Base-by-base conservation (phyloP, 2,329 filamentous ascomycete species). In the Thelonectria rubi region DNA sequence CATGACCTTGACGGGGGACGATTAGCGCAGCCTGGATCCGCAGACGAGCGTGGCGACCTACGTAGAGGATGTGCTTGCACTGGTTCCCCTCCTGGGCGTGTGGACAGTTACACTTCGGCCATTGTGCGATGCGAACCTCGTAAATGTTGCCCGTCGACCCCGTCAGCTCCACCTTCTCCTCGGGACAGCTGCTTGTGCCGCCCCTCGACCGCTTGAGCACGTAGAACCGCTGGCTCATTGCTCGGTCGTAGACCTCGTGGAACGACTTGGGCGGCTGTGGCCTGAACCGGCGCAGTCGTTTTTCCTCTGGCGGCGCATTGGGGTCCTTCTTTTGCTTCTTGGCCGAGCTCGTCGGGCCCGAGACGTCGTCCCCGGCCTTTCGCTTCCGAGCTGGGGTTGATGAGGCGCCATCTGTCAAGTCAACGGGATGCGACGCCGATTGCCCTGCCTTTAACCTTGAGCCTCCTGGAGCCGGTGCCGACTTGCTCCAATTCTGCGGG, bases 131-230 rank as follows among this genome's bases (percentile, higher is more conserved):
- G 34, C 75, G 75, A 32, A 90, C 81, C 0, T 75, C 83, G 73
- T 91, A 91, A 59, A 91, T 79, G 65, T 90, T 90, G 15, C 88
- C 88, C 1, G 87, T 90, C 10, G 85, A 85, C 1, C 88, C 88
- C 0, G 87, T 85, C 62, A 91, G 77, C 59, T 86, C 79, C 49
- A 91, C 78, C 1, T 73, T 76, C 71, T 91, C 87, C 55, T 81
- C 77, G 0, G 81, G 82, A 43, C 75, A 79, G 1, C 76, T 63
- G 2, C 65, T 57, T 0, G 74, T 76, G 17, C 79, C 79, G 26
- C 65, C 39, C 9, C 77, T 75, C 2, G 67, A 71, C 15, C 82
- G 78, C 1, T 71, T 74, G 11, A 85, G 75, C 30, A 85, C 78
- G 63, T 78, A 85, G 71, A 85, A 80, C 59, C 78, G 74, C 62